Base-by-base conservation (phyloP, 129 eudicot species). In the Chrysanthemum lavandulifolium region DNA sequence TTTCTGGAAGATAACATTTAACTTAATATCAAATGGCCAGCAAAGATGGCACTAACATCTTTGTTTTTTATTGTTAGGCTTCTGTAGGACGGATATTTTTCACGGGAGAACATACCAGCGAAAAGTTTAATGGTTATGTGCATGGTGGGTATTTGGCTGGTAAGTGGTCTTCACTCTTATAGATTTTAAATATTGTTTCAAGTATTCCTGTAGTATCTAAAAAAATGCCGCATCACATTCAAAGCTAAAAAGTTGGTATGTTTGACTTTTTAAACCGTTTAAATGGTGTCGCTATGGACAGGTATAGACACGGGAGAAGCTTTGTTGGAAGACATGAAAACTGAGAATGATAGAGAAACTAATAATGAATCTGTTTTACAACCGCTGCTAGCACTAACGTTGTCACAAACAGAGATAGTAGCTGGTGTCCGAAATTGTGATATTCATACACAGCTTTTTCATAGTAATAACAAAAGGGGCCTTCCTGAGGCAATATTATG, bases 71-170 rank as follows among this genome's bases (percentile, higher is more conserved):
- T 21, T 55, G 16, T 55, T 81, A 93, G 98, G 97, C 96, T n/a
- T 89, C 96, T 4, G 82, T 89, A 8, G 98, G 98, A 54, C 73
- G 92, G 57, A 79, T 93, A 12, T 87, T 78, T 76, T 93, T 89
- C 85, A 83, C 98, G 0, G 98, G 98, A 51, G 98, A 93, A 55
- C 98, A 93, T 78, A 93, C 98, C 5, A 89, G 95, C 50, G 92
- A 87, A 68, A 89, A 81, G 76, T 93, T 89, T 36, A 87, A 71
- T 49, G 98, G 98, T 59, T 93, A 87, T 56, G 98, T 89, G 50
- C 96, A 93, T 73, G 98, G 98, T 31, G 97, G 90, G 29, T 93
- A 89, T 79, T 80, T 93, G 4, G 80, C 98, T 64, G 98, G 98
- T 92, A 25, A 82, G 82, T 40, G 3, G 7, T 53, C 1, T 23